phyloP scores from a whole-genome alignment of 202 grass and related monocot species.

The Elaeis oleifera region DNA sequence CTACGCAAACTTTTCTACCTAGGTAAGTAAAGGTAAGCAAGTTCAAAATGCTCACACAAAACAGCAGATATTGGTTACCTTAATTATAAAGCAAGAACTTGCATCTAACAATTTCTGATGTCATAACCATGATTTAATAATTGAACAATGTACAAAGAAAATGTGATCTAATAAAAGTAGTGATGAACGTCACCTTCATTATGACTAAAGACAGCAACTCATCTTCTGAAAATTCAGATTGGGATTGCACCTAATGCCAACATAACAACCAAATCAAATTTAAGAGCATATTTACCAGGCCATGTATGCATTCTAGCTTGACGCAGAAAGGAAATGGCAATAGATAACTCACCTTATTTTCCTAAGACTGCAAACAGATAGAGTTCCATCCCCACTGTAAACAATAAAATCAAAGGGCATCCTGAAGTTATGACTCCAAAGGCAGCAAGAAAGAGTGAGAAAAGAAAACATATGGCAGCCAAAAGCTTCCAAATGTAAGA shows the following conservation, averaged over 20 bases:
- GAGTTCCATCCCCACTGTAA: conserved; percentile 77
- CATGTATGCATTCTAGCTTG: neutral
- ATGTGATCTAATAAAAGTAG: neutral
- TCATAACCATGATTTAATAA: too few species aligned
- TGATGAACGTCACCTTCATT: conserved; percentile 53
- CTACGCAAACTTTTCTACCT: too few species aligned
- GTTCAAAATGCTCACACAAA: neutral
- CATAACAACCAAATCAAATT: conserved; percentile 8
- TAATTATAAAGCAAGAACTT: too few species aligned
- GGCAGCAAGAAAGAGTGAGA: neutral
- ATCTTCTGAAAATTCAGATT: conserved; percentile 98
- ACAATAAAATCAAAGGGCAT: neutral
- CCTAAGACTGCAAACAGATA: conserved; percentile 68
- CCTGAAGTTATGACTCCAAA: too few species aligned
- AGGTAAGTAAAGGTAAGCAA: too few species aligned
- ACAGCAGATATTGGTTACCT: too few species aligned
- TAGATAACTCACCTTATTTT: conserved; percentile 70
- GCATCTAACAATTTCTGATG: too few species aligned
- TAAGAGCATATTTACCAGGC: conserved; percentile 1
- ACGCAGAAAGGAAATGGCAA: conserved; percentile 1
- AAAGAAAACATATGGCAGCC: conserved; percentile 2
- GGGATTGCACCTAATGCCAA: conserved; percentile 54
- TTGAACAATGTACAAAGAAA: neutral
- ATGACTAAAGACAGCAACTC: conserved; percentile 77
- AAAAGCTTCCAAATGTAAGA: neutral